Conservation (phyloP, 768 basidiomycete genomes). For the Boletus rubescentipes region DNA sequence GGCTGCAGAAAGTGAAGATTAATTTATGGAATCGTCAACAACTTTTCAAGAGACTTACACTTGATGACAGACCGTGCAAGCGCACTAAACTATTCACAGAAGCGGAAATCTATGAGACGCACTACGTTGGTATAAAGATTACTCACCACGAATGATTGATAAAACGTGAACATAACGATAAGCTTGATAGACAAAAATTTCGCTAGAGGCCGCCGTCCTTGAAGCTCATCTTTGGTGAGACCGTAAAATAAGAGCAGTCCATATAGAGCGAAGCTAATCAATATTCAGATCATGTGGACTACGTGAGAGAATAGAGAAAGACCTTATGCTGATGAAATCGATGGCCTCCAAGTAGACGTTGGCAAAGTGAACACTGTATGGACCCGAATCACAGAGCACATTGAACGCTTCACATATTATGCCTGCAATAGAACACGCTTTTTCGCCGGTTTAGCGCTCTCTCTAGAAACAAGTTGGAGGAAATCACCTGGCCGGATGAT, state of each 20-base stretch:
- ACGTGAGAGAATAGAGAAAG: constrained; percentile 6
- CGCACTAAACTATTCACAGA: constrained; percentile 51
- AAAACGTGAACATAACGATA: constrained; percentile 87
- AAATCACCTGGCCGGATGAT: constrained; percentile 58
- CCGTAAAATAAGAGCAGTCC: constrained; percentile 83
- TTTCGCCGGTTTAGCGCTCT: constrained; percentile 4
- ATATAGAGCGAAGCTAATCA: constrained; percentile 72
- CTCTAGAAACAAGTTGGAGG: neutral
- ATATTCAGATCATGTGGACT: neutral
- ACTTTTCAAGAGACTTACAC: constrained; percentile 33
- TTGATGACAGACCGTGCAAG: constrained; percentile 72
- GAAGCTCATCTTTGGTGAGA: constrained; percentile 77
- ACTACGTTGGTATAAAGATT: neutral
- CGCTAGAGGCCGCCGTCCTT: constrained; percentile 69
- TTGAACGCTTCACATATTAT: constrained; percentile 71
- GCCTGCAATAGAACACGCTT: constrained; percentile 58
- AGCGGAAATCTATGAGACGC: neutral
- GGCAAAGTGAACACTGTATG: constrained; percentile 61
- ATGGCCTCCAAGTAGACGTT: constrained; percentile 68
- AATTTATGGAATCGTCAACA: neutral
- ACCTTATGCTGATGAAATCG: constrained; percentile 85
- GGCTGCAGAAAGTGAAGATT: constrained; percentile 33
- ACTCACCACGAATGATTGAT: constrained; percentile 75
- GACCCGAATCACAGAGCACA: constrained; percentile 66
- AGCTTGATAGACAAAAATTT: constrained; percentile 89